Percentiles rank a stretch among this genome's conserved stretches.
Conservation (phyloP, 805 yeast species). For the Saccharomycopsis fermentans region DNA sequence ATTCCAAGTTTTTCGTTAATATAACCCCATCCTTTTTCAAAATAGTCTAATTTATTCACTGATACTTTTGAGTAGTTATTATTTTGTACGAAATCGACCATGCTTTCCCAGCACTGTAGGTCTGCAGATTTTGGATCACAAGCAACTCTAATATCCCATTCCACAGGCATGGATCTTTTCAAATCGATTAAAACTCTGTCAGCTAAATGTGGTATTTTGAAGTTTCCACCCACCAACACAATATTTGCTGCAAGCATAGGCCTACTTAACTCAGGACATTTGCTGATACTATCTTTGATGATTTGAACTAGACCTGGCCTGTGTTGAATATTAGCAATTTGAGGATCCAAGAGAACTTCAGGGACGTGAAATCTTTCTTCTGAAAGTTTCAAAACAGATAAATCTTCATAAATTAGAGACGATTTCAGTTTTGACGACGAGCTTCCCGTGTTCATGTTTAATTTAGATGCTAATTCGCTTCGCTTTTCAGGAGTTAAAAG, state of each 20-base stretch:
- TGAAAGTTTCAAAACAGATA: slow-evolving; percentile 54
- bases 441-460: background rate
- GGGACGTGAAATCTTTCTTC: slow-evolving; percentile 89
- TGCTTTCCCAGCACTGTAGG: slow-evolving; percentile 39
- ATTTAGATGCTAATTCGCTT: slow-evolving; percentile 13
- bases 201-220: slow-evolving; percentile 58
- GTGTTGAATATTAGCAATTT: slow-evolving; percentile 57
- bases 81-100: slow-evolving; percentile 25
- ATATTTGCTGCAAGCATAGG: slow-evolving; percentile 77
- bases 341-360: slow-evolving; percentile 81
- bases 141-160: slow-evolving; percentile 50
- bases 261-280: slow-evolving; percentile 61
- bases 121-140: slow-evolving; percentile 28
- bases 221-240: slow-evolving; percentile 73
- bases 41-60: slow-evolving; percentile 70
- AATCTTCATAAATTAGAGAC: slow-evolving; percentile 30
- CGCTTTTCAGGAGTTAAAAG: slow-evolving; percentile 30
- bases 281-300: slow-evolving; percentile 54
- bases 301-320: slow-evolving; percentile 72
- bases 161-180: slow-evolving; percentile 58
- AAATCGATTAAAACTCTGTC: slow-evolving; percentile 52
- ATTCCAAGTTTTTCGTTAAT: slow-evolving; percentile 39
- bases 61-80: slow-evolving; percentile 44
- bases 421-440: slow-evolving; percentile 20
- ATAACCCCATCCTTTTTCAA: slow-evolving; percentile 69